Percentiles rank a stretch among this genome's conserved stretches.
These are phyloP conservation scores for Candida bentonensis DNA, from an alignment of 805 yeast genomes.

Conservation along the genomic window DNA sequence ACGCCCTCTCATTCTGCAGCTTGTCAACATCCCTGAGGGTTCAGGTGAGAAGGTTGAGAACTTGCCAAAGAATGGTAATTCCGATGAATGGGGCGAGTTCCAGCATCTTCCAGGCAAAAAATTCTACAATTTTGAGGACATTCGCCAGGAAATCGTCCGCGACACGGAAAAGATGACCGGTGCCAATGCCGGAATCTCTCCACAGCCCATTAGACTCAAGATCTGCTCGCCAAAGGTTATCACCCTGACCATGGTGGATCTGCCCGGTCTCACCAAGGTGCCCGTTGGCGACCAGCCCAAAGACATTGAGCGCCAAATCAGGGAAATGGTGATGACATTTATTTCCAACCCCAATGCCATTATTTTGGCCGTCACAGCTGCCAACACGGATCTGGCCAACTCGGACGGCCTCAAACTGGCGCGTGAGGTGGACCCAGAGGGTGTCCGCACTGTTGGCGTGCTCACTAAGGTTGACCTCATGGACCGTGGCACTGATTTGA, in stretches of 20 bases:
- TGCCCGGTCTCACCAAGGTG: slow-evolving; percentile 95
- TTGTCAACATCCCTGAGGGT: slow-evolving; percentile 37
- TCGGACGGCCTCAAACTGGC: slow-evolving; percentile 94
- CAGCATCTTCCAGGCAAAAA: slow-evolving; percentile 81
- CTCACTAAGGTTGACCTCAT: slow-evolving; percentile 90
- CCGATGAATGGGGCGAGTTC: slow-evolving; percentile 95
- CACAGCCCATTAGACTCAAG: slow-evolving; percentile 85
- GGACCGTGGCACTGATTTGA: slow-evolving; percentile 97
- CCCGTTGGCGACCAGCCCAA: slow-evolving; percentile 99
- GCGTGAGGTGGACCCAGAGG: slow-evolving; percentile 96
- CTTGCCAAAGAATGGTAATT: slow-evolving; percentile 9
- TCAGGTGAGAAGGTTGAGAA: slow-evolving; percentile 18
- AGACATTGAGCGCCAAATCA: slow-evolving; percentile 88
- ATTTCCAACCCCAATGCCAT: slow-evolving; percentile 93
- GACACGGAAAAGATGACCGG: slow-evolving; percentile 80
- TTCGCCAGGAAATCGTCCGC: slow-evolving; percentile 77
- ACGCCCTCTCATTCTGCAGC: slow-evolving; percentile 72
- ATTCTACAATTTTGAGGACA: slow-evolving; percentile 76
- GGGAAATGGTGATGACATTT: slow-evolving; percentile 83
- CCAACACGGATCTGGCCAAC: slow-evolving; percentile 93
- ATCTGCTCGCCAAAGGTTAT: slow-evolving; percentile 88
- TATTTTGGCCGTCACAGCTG: slow-evolving; percentile 86
- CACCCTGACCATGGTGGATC: slow-evolving; percentile 86
- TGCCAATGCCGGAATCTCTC: slow-evolving; percentile 67
- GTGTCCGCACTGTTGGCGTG: slow-evolving; percentile 91